A percentile compares a stretch with the other conserved stretches of the same genome.
Evolutionary conservation across 345 rosid genomes (phyloP).

Genomic region (Nasturtium officinale): DNA sequence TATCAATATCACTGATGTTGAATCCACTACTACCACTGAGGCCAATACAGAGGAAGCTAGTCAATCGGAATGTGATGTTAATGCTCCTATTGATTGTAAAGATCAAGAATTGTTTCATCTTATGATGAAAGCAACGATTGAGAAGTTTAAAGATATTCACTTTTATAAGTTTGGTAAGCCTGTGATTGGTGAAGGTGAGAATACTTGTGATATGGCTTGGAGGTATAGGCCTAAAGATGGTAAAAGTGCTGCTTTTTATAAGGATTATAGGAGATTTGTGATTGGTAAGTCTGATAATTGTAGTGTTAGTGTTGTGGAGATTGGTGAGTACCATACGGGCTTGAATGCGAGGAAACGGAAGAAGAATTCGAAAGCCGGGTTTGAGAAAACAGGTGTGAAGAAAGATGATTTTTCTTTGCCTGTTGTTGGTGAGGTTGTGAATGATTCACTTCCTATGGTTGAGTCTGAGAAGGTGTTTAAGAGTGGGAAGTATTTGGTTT

Average conservation of each 20-base stretch:
- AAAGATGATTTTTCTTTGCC: slow-evolving; percentile 52
- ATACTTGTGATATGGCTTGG: slow-evolving; percentile 91
- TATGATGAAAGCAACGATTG: slow-evolving; percentile 82
- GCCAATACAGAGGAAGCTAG: neutral
- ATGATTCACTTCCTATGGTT: slow-evolving; percentile 66
- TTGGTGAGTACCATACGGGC: slow-evolving; percentile 93
- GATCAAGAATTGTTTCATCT: slow-evolving; percentile 85
- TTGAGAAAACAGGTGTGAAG: slow-evolving; percentile 50
- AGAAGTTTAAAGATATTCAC: slow-evolving; percentile 79
- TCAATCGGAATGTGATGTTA: slow-evolving; percentile 48
- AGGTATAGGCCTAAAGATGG: slow-evolving; percentile 95
- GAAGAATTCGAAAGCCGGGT: slow-evolving; percentile 72
- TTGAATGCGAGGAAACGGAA: slow-evolving; percentile 89
- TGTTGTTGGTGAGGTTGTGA: slow-evolving; percentile 75
- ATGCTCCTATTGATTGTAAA: slow-evolving; percentile 68
- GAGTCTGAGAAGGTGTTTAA: slow-evolving; percentile 76
- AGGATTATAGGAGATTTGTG: slow-evolving; percentile 83
- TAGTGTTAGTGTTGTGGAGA: slow-evolving; percentile 53
- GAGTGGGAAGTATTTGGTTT: slow-evolving; percentile 69
- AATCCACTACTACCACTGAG: slow-evolving; percentile 7
- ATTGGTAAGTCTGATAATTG: slow-evolving; percentile 68
- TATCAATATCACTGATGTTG: slow-evolving; percentile 70
- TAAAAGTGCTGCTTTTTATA: slow-evolving; percentile 77
- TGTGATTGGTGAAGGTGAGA: slow-evolving; percentile 57
- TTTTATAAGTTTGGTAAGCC: slow-evolving; percentile 91